Percentiles rank a stretch among this genome's conserved stretches.
Conservation (phyloP, 1,139 yeast genomes). For the Arxiozyma bovina region DNA sequence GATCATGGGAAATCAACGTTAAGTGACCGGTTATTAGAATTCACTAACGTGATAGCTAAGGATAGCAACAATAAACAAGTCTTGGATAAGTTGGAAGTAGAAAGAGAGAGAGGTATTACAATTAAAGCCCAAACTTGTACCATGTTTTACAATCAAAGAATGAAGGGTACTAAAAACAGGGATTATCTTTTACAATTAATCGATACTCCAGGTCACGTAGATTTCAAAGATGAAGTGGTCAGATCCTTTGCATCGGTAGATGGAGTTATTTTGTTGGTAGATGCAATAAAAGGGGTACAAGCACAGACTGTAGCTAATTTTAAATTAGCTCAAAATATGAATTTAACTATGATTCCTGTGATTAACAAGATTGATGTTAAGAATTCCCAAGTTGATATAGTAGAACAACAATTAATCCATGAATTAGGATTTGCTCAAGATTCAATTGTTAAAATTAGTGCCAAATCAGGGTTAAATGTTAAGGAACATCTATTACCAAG, state of each 20-base stretch:
- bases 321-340: conserved; percentile 80
- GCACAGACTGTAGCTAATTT: conserved; percentile 97
- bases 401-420: conserved; percentile 72
- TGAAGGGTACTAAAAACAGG: conserved; percentile 33
- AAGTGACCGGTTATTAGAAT: conserved; percentile 75
- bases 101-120: conserved; percentile 91
- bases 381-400: conserved; percentile 66
- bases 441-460: conserved; percentile 80
- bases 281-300: conserved; percentile 93
- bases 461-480: conserved; percentile 81
- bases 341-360: conserved; percentile 73
- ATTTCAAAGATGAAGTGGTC: conserved; percentile 87
- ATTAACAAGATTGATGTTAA: conserved; percentile 88
- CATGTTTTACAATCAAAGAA: conserved; percentile 53
- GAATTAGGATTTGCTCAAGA: conserved; percentile 72
- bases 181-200: conserved; percentile 84
- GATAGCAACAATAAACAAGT: conserved; percentile 70
- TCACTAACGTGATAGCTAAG: conserved; percentile 73
- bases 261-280: conserved; percentile 84
- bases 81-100: conserved; percentile 86
- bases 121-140: conserved; percentile 95
- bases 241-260: conserved; percentile 93
- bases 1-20: conserved; percentile 95
- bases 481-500: conserved; percentile 61
- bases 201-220: conserved; percentile 98